A percentile compares a stretch with the other conserved stretches of the same genome.
These are phyloP conservation scores for Ascochyta lentis DNA, from an alignment of 2,329 filamentous ascomycete species.

Conservation along the genomic window DNA sequence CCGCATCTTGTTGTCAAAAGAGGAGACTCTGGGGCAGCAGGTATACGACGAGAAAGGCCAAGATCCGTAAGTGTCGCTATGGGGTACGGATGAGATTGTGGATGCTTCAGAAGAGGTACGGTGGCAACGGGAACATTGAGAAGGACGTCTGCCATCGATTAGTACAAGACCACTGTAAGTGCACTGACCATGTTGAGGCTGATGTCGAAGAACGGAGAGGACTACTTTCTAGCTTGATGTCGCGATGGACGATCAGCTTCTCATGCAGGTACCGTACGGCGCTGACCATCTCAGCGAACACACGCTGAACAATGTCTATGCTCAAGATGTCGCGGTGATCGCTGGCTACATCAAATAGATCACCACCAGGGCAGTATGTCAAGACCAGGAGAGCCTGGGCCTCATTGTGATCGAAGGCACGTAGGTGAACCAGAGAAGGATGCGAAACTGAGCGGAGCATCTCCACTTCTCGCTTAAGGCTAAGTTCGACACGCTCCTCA, in stretches of 20 bases:
- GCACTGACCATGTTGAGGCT: slow-evolving; percentile 26
- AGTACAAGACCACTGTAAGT: slow-evolving; percentile 33
- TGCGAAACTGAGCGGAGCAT: slow-evolving; percentile 89
- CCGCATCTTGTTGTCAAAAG: slow-evolving; percentile 93
- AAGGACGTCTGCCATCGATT: slow-evolving; percentile 73
- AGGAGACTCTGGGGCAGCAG: slow-evolving; percentile 74
- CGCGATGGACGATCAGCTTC: slow-evolving; percentile 87
- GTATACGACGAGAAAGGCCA: slow-evolving; percentile 84
- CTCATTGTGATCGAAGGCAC: slow-evolving; percentile 87
- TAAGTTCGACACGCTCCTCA: slow-evolving; percentile 90
- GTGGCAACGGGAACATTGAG: slow-evolving; percentile 78
- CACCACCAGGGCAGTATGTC: slow-evolving; percentile 91
- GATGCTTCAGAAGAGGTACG: slow-evolving; percentile 70
- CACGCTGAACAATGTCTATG: slow-evolving; percentile 75
- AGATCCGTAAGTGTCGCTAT: slow-evolving; percentile 90
- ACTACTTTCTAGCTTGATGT: slow-evolving; percentile 97
- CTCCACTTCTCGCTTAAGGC: slow-evolving; percentile 91
- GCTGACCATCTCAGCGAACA: slow-evolving; percentile 87
- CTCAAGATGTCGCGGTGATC: slow-evolving; percentile 71
- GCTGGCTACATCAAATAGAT: slow-evolving; percentile 91
- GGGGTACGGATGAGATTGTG: slow-evolving; percentile 78
- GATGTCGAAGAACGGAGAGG: slow-evolving; percentile 35
- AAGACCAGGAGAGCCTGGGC: slow-evolving; percentile 84
- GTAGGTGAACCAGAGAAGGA: slow-evolving; percentile 87
- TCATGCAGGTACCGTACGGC: slow-evolving; percentile 87